Base-by-base conservation (phyloP, 495 filamentous ascomycete genomes). In the Emericellopsis terricola region DNA sequence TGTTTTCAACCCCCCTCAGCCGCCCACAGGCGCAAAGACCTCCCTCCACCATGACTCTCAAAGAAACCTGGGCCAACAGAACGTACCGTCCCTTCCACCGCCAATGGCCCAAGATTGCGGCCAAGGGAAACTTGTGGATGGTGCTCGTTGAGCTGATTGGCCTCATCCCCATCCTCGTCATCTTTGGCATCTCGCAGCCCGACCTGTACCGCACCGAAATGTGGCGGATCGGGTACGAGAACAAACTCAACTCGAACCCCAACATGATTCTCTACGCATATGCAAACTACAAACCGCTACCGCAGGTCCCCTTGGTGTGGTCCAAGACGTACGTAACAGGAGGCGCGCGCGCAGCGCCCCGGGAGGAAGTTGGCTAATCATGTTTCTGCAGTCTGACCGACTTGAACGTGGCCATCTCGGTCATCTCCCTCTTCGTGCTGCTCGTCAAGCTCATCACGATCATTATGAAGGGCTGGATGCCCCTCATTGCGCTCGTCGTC, bases 221-320 rank as follows among this genome's bases (percentile, higher is more conserved):
- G 47, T 94, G 85, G 85, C 62, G 73, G 44, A 76, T 89, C 47
- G 85, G 85, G 31, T 65, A 62, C 31, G 64, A 82, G 28, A 70
- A 81, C 45, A 73, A 76, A 32, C 85, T 82, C 66, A 92, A 92
- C 54, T 89, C 81, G 41, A 68, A 72, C 38, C 85, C 85, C 15
- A 62, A 60, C 26, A 63, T 76, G 43, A 61, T 76, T 4, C 43
- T 87, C 15, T 93, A 84, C 48, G 74, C 76, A 13, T 71, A 71
- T 38, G 76, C 83, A 28, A 93, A 92, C 44, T 70, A 85, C 46
- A 56, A 62, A 36, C 59, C 75, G 2, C 65, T 76, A 23, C 64
- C 68, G 0, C 64, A 54, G 3, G 54, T 71, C 14, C 85, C 85
- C 6, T 60, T 86, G 43, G 74, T 89, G 15, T 94, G 85, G 85